phyloP scores from a whole-genome alignment of 148 eudicot genomes.

The Camellia japonica region DNA sequence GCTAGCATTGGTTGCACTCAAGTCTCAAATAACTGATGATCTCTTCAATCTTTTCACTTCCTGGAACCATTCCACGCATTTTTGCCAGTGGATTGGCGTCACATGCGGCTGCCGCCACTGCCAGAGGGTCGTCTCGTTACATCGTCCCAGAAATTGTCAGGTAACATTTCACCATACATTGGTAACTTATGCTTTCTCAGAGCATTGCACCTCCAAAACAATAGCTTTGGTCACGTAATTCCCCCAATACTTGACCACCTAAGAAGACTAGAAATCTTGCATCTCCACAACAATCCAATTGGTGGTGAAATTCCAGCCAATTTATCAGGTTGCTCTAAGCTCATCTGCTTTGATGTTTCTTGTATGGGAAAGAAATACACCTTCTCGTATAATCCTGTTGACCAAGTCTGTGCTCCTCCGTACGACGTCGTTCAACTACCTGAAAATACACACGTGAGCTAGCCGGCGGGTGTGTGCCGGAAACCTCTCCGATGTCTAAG shows the following conservation, averaged over 20 bases:
- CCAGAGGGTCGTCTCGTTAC: not conserved
- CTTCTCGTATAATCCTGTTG: no score
- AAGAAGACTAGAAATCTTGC: not conserved
- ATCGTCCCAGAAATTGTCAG: not conserved
- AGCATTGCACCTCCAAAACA: not conserved
- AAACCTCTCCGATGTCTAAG: no score
- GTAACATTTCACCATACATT: not conserved
- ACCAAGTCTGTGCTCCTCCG: no score
- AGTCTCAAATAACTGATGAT: not conserved
- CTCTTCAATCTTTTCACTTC: not conserved
- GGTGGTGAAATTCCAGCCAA: constrained; percentile 2
- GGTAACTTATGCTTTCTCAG: not conserved
- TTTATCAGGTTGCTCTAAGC: constrained; percentile 7
- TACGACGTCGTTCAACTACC: no score
- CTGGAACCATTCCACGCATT: constrained; percentile 6
- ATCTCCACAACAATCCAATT: not conserved
- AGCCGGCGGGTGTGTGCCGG: no score
- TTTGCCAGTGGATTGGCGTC: not conserved
- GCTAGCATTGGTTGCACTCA: not conserved
- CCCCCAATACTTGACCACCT: not conserved
- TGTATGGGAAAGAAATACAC: no score
- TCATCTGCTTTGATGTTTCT: not conserved
- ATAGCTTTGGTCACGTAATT: not conserved
- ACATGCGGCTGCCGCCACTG: not conserved
- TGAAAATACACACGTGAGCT: no score